Evolutionary conservation across 2,329 filamentous ascomycete species (phyloP).

Genomic region (Sporothrix schenckii): DNA sequence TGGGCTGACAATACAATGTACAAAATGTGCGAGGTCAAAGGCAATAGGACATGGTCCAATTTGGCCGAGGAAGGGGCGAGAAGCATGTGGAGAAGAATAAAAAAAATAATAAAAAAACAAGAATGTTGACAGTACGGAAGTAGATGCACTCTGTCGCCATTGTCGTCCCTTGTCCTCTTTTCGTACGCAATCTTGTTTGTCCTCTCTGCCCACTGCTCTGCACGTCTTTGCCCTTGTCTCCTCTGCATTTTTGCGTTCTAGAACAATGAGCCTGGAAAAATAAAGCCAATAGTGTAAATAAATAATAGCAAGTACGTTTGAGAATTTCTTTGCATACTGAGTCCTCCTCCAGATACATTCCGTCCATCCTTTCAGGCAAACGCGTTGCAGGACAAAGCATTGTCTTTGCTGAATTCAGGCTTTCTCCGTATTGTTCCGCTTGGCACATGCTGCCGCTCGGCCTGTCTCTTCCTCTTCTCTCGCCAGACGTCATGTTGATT

Average conservation of each 20-base stretch:
- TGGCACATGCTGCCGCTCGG: background rate
- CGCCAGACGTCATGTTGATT: background rate
- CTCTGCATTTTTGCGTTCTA: background rate
- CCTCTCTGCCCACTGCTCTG: background rate
- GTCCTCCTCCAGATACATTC: background rate
- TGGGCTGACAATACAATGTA: background rate
- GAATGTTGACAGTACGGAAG: background rate
- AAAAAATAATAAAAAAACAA: background rate
- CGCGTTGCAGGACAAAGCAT: background rate
- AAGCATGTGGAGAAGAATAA: background rate
- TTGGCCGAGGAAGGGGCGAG: conserved; percentile 9
- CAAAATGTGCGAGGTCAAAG: background rate
- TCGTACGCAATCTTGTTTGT: background rate
- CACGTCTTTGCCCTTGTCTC: background rate
- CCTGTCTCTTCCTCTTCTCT: background rate
- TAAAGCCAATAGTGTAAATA: background rate
- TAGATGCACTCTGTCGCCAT: background rate
- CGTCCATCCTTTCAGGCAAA: background rate
- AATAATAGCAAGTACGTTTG: background rate
- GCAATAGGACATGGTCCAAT: background rate
- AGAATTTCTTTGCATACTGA: background rate
- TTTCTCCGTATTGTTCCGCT: conserved; percentile 8
- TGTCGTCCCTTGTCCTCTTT: background rate
- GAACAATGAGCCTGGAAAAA: background rate
- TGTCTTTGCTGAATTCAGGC: background rate